Base-by-base conservation (phyloP, 495 filamentous ascomycete genomes). In the Penicillium roqueforti region DNA sequence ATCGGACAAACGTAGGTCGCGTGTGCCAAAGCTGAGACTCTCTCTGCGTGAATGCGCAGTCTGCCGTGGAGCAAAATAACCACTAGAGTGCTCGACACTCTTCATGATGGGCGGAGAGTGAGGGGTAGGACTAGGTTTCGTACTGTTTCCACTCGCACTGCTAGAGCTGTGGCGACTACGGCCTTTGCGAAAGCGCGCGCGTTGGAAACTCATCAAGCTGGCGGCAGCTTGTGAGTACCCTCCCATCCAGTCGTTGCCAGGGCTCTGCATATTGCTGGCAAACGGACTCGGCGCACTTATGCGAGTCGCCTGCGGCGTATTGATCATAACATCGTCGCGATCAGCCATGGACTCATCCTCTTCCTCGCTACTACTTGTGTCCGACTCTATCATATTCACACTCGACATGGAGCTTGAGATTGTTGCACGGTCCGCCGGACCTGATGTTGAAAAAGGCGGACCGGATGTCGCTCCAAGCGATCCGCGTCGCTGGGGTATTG, bases 341-440 rank as follows among this genome's bases (percentile, higher is more conserved):
- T 95, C 89, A 44, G 87, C 80, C 23, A 79, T 89, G 84, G 80
- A 71, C 60, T 90, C 89, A 53, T 90, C 88, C 14, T 88, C 87
- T 0, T 87, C 88, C 47, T 82, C 84, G 46, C 84, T 89, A 51
- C 76, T 79, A 32, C 85, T 87, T n/a, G 86, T 87, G 51, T 92
- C 89, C 0, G 85, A 88, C 20, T 81, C 82, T 54, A 91, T 72
- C 77, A 92, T 88, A 59, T 87, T 88, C 22, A 90, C 80, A 61
- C 89, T 95, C 0, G 90, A 89, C 9, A 95, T 71, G 1, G 89
- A 96, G 68, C 88, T 89, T n/a, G 89, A 91, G 32, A 91, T 80
- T 3, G 80, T 78, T 49, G 83, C 82, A 40, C 83, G 83, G 52
- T 93, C 89, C n/a, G 80, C 73, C 1, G 70, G 69, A 16, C 67